Percentiles rank a stretch among this genome's conserved stretches.
phyloP scores from a whole-genome alignment of 805 yeast species.

The Brettanomyces sp. region DNA sequence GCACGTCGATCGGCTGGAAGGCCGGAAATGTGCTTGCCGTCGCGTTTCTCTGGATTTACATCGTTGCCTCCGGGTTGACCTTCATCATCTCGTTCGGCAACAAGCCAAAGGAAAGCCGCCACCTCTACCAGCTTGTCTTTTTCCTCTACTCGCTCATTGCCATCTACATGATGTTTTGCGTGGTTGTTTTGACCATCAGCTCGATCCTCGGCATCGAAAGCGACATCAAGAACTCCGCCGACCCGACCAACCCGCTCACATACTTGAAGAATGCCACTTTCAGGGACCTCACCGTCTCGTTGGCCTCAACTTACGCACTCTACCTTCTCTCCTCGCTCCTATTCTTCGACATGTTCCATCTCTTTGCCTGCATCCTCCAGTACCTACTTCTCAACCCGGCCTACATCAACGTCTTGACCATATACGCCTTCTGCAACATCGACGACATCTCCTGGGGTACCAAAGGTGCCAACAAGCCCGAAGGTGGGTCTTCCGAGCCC shows the following conservation, averaged over 20 bases:
- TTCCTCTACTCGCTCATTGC: constrained; percentile 71
- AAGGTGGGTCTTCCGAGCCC: constrained; percentile 30
- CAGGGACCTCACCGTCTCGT: constrained; percentile 74
- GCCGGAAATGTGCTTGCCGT: constrained; percentile 75
- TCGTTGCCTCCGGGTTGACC: constrained; percentile 65
- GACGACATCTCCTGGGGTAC: constrained; percentile 98
- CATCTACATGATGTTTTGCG: constrained; percentile 73
- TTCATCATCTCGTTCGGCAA: constrained; percentile 90
- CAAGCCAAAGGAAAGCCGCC: constrained; percentile 80
- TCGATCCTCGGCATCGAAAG: constrained; percentile 50
- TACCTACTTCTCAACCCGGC: constrained; percentile 78
- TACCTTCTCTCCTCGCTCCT: constrained; percentile 69
- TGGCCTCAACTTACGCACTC: constrained; percentile 72
- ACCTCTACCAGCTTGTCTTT: constrained; percentile 62
- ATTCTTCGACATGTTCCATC: constrained; percentile 84
- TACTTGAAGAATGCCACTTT: constrained; percentile 60
- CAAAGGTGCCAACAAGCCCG: constrained; percentile 62
- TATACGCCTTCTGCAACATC: constrained; percentile 89
- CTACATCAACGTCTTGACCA: constrained; percentile 80
- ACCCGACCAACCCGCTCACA: constrained; percentile 23
- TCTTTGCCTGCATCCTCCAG: constrained; percentile 77
- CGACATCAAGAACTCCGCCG: constrained; percentile 22
- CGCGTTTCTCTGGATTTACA: constrained; percentile 79
- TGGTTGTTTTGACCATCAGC: constrained; percentile 52
- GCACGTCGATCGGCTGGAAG: constrained; percentile 30